Base-by-base conservation (phyloP, 495 filamentous ascomycete species). In the Annulohypoxylon maeteangense region DNA sequence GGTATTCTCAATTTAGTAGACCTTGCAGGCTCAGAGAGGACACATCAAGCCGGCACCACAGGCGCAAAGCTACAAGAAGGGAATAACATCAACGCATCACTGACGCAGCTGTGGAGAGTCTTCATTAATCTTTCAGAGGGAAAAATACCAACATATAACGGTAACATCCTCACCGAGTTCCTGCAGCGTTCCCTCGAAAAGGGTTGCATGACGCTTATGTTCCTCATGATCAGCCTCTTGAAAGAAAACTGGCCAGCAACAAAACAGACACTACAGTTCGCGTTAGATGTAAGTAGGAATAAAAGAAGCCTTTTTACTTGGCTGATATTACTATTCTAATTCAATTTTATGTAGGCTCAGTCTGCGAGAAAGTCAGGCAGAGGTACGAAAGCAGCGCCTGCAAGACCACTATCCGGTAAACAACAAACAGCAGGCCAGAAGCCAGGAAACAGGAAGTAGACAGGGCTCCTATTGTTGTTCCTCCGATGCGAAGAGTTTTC, bases 171-270 rank as follows among this genome's bases (percentile, higher is more conserved):
- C 65, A 98, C 95, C 5, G 95, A 97, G 70, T 87, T 98, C 32
- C 87, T 98, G 22, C 93, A 97, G 88, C 96, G 92, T 69, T 97
- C 93, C 4, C 87, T 98, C 0, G 92, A 94, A 31, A 93, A 93
- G 14, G 96, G 97, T 79, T 93, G 91, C 66, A 97, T 97, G 84
- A 98, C 95, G 14, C 90, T 98, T 69, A 99, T 98, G 95, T 95
- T 99, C 73, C 91, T 98, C 80, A 98, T 97, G 93, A 90, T 96
- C 72, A 94, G 90, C 78, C 95, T 93, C 25, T 79, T 97, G 60
- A 88, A 92, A 83, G 90, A 89, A 1, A 92, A 98, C 82, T 82
- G 97, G 53, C 87, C 86, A 45, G 93, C 97, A 82, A 97, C 94
- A 8, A 88, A 97, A 82, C 94, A 93, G 25, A 95, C 92, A 77